Evolutionary conservation across 2,329 filamentous ascomycete species (phyloP), one percentile per base, ranked within the genome.

Genomic region (Penicillium nordicum): DNA sequence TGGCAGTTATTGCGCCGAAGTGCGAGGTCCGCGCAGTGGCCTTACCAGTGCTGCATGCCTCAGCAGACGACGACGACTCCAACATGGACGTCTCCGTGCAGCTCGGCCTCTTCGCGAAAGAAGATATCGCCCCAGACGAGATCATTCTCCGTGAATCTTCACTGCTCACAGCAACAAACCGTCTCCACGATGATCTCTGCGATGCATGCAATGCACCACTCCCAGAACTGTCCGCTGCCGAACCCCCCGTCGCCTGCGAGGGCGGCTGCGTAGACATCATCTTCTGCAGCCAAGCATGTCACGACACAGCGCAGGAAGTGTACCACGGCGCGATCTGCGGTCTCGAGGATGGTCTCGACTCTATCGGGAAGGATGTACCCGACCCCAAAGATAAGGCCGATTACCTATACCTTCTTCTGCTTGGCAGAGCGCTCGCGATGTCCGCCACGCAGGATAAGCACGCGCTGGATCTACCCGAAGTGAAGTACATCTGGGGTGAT

Each of bases 71-170:
- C 12, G 51, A 57, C 3, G 11, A 30, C 6, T 43, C 49, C 3
- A 29, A 10, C 36, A 46, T 41, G 53, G 70, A 82, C 46, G 77
- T 78, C 25, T 82, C 81, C 4, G 82, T 82, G 55, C 94, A 99
- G 73, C 82, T 99, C 0, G 94, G 94, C 5, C 82, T 99, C 4
- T 97, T 97, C 71, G 93, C 92, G 8, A 90, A 86, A 65, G 83
- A 89, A 61, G 87, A 96, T 62, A 89, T 97, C 37, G 76, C 79
- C 0, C 84, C 91, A 0, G 89, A 89, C 10, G 89, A 95, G 70
- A 79, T 82, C 6, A 85, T 97, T 2, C 81, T 99, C 30, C 79
- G 84, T 46, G 94, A 99, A 69, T 89, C 88, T 58, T 94, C 92
- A 9, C 82, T 96, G 8, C 78, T 99, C 40, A 96, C 92, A 2